Conservation (phyloP, 2,329 filamentous ascomycete species). For the Fusarium papillatum region DNA sequence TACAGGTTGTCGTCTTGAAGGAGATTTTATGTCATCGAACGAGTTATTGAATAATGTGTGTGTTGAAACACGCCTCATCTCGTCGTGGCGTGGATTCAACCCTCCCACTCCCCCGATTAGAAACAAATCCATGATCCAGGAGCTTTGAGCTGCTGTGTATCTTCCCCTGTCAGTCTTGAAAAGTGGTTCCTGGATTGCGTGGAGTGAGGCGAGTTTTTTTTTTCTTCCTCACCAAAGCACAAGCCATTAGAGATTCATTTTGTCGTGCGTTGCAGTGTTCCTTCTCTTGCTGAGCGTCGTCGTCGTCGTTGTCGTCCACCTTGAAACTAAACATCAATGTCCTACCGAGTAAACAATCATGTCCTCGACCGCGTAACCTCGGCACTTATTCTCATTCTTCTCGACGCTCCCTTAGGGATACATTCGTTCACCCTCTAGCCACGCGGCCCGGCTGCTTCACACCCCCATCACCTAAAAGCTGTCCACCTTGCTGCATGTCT, state of each 20-base stretch:
- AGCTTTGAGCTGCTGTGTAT: not conserved
- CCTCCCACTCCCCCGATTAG: not conserved
- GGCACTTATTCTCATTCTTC: no score
- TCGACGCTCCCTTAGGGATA: not conserved
- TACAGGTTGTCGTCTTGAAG: not conserved
- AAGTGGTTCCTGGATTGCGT: slow-evolving; percentile 6
- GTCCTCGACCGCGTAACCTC: not conserved
- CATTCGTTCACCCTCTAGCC: not conserved
- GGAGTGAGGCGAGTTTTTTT: slow-evolving; percentile 16
- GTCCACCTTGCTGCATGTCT: not conserved
- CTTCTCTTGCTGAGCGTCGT: not conserved
- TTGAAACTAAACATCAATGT: not conserved
- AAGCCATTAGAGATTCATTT: not conserved
- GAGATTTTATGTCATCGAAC: not conserved
- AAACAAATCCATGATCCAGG: not conserved
- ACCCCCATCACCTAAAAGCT: not conserved
- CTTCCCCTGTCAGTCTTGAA: not conserved
- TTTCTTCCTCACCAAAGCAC: not conserved
- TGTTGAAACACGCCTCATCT: not conserved
- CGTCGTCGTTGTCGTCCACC: not conserved
- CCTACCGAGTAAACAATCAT: not conserved
- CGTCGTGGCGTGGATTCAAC: no score
- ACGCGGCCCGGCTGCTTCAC: not conserved
- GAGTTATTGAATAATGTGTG: not conserved
- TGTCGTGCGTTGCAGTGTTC: not conserved